Percentiles rank a stretch among this genome's conserved stretches.
Conservation (phyloP, 208 protist species). For the Herpetomonas muscarum region DNA sequence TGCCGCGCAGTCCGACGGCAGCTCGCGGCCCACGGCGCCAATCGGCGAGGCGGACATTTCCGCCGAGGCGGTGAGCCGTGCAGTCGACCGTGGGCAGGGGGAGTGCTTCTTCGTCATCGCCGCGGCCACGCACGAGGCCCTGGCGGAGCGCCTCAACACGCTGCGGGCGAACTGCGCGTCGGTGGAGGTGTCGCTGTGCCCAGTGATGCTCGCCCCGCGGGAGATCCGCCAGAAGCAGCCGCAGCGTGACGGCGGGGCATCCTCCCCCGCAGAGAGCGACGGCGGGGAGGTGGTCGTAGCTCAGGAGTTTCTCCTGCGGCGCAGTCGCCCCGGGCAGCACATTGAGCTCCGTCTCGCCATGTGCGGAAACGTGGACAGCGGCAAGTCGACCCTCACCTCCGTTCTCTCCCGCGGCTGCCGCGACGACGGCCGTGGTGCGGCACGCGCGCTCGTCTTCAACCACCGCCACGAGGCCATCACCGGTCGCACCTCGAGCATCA, state of each 20-base stretch:
- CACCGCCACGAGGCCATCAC: slow-evolving; percentile 96
- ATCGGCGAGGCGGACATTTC: slow-evolving; percentile 39
- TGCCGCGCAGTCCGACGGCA: background rate
- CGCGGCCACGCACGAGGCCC: slow-evolving; percentile 15
- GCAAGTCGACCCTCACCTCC: slow-evolving; percentile 90
- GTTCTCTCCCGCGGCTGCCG: slow-evolving; percentile 87
- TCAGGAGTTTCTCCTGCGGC: slow-evolving; percentile 76
- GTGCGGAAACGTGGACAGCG: slow-evolving; percentile 93
- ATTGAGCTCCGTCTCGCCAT: slow-evolving; percentile 88
- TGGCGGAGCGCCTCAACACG: slow-evolving; percentile 26
- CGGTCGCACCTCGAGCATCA: slow-evolving; percentile 94
- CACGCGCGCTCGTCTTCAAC: slow-evolving; percentile 88
- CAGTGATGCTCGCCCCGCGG: slow-evolving; percentile 49
- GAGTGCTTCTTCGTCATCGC: slow-evolving; percentile 66
- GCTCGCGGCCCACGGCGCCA: background rate
- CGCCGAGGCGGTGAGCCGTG: slow-evolving; percentile 19
- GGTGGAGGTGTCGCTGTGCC: slow-evolving; percentile 26
- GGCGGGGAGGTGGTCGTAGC: slow-evolving; percentile 22
- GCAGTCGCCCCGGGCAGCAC: slow-evolving; percentile 34
- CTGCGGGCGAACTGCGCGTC: slow-evolving; percentile 25
- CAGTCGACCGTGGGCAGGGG: slow-evolving; percentile 51
- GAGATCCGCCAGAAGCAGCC: slow-evolving; percentile 25
- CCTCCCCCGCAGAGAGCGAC: background rate
- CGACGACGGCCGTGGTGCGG: slow-evolving; percentile 86
- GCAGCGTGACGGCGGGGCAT: slow-evolving; percentile 7